Evolutionary conservation across 2,329 filamentous ascomycete genomes (phyloP).

Genomic region (Epichloe coenophiala): DNA sequence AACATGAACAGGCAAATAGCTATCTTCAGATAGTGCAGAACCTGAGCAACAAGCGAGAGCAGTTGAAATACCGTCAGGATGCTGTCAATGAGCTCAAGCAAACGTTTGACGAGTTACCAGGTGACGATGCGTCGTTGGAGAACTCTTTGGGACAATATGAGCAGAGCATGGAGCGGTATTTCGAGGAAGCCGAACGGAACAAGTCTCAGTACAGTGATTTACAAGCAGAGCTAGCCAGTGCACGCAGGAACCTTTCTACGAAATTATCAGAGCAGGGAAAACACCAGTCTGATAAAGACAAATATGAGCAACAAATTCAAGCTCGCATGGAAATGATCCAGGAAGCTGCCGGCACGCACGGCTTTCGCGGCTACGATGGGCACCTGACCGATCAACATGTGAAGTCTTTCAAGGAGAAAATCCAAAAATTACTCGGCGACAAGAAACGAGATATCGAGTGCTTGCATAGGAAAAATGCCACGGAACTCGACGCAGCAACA

Average conservation of each 20-base stretch:
- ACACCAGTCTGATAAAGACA: conserved; percentile 73
- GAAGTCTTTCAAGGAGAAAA: conserved; percentile 60
- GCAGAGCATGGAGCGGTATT: conserved; percentile 53
- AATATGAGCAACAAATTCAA: conserved; percentile 67
- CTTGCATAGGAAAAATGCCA: conserved; percentile 56
- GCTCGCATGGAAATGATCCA: conserved; percentile 62
- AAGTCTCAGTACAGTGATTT: conserved; percentile 53
- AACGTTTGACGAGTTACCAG: conserved; percentile 63
- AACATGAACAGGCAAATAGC: conserved; percentile 58
- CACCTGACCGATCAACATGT: conserved; percentile 63
- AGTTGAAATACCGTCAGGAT: conserved; percentile 55
- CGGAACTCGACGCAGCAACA: conserved; percentile 64
- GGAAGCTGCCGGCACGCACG: conserved; percentile 61
- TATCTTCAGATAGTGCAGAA: conserved; percentile 64
- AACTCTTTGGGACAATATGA: conserved; percentile 65
- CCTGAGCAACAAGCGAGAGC: conserved; percentile 62
- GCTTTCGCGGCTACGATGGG: conserved; percentile 73
- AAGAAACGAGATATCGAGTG: conserved; percentile 69
- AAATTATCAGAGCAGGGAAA: conserved; percentile 59
- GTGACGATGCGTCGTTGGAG: conserved; percentile 65
- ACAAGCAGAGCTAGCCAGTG: conserved; percentile 31
- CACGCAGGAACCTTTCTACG: conserved; percentile 32
- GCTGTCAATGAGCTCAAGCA: conserved; percentile 56
- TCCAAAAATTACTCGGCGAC: conserved; percentile 62
- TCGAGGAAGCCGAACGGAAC: conserved; percentile 48